A percentile compares a stretch with the other conserved stretches of the same genome.
Evolutionary conservation across 2,329 filamentous ascomycete genomes (phyloP).

Genomic region (Diplodia sapinea): DNA sequence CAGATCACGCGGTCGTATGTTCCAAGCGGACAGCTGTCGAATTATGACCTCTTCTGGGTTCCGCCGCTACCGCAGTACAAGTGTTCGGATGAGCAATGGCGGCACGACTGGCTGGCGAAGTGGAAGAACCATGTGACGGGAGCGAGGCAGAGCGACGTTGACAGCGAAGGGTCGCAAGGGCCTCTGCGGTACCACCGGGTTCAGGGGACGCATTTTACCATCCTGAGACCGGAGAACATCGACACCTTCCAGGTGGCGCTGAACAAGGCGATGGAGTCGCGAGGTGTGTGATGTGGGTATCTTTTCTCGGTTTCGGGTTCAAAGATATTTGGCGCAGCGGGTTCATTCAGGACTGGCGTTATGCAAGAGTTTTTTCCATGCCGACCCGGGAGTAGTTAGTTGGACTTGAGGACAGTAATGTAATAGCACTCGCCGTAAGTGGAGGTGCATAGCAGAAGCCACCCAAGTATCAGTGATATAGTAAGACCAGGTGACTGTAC

Average conservation of each 20-base stretch:
- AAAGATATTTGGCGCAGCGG: too few relatives aligned
- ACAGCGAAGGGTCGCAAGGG: conserved; percentile 9
- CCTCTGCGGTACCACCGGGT: conserved; percentile 28
- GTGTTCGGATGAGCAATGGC: conserved; percentile 28
- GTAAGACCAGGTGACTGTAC: too few relatives aligned
- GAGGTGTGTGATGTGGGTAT: neutral
- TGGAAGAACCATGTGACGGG: conserved; percentile 28
- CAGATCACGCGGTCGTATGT: conserved; percentile 25
- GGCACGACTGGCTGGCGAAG: conserved; percentile 26
- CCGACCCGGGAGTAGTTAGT: too few relatives aligned
- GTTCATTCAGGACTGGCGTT: too few relatives aligned
- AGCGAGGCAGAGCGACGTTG: conserved; percentile 22
- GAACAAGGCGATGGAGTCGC: conserved; percentile 22
- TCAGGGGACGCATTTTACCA: conserved; percentile 30
- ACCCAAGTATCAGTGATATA: too few relatives aligned
- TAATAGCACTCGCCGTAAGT: too few relatives aligned
- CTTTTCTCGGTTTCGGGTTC: too few relatives aligned
- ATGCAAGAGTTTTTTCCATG: too few relatives aligned
- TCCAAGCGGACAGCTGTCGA: conserved; percentile 19
- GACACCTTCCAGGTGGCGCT: conserved; percentile 28
- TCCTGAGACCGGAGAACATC: conserved; percentile 31
- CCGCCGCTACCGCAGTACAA: conserved; percentile 30
- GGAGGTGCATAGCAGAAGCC: too few relatives aligned
- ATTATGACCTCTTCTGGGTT: conserved; percentile 31
- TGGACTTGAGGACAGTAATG: too few relatives aligned